phyloP scores from a whole-genome alignment of 768 basidiomycete genomes.

The Kwoniella newhampshirensis region DNA sequence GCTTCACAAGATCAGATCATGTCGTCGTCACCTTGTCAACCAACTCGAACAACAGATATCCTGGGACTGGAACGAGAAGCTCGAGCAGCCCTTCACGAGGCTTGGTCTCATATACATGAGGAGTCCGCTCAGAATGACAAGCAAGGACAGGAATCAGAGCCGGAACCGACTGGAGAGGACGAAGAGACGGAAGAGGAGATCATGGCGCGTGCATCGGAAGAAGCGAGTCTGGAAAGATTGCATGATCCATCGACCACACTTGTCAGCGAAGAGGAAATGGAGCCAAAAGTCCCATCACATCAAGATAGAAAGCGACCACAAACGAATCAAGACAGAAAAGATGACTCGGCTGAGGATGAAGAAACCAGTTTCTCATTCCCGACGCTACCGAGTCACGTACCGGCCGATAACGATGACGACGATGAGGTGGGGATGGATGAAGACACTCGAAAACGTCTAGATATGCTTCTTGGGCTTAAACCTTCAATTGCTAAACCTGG shows the following conservation, averaged over 20 bases:
- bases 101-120: not conserved
- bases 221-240: slow-evolving; percentile 15
- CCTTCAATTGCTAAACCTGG: slow-evolving; percentile 19
- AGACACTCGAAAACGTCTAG: slow-evolving; percentile 22
- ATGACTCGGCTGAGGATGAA: slow-evolving; percentile 7
- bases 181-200: slow-evolving; percentile 24
- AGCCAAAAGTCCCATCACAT: not conserved
- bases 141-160: not conserved
- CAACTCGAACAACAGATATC: not conserved
- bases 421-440: slow-evolving; percentile 16
- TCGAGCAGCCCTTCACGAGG: not conserved
- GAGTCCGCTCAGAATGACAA: not conserved
- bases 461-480: slow-evolving; percentile 30
- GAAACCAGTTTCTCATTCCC: slow-evolving; percentile 24
- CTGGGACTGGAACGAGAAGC: slow-evolving; percentile 6
- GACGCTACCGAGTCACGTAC: slow-evolving; percentile 27
- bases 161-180: slow-evolving; percentile 4
- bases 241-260: not conserved
- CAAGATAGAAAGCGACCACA: not conserved
- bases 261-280: not conserved
- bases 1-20: not conserved
- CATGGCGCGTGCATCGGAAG: slow-evolving; percentile 13
- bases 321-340: not conserved
- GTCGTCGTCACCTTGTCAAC: too few species aligned
- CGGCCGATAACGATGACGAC: slow-evolving; percentile 7